A percentile compares a stretch with the other conserved stretches of the same genome.
phyloP scores from a whole-genome alignment of 805 yeast species.

The Blastobotrys robertii region DNA sequence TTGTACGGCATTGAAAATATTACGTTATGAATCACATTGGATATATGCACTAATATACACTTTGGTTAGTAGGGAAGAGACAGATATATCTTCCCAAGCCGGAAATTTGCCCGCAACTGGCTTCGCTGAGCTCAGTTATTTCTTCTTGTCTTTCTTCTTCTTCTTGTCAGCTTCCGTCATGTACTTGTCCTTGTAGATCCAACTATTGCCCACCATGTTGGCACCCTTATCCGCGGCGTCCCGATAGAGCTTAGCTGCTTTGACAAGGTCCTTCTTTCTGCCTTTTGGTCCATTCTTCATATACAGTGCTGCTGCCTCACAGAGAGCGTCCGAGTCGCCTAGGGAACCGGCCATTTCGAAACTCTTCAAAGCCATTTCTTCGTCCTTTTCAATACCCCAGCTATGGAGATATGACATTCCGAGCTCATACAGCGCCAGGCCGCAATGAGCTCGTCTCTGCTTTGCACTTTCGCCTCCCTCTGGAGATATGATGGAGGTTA shows the following conservation, averaged over 20 bases:
- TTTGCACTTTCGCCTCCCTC: slow-evolving; percentile 1
- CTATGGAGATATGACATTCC: slow-evolving; percentile 50
- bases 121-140: background rate
- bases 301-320: slow-evolving; percentile 63
- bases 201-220: slow-evolving; percentile 54
- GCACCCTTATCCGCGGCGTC: slow-evolving; percentile 54
- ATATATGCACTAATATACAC: too few relatives aligned
- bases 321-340: slow-evolving; percentile 62
- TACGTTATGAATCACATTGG: too few relatives aligned
- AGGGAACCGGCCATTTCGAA: slow-evolving; percentile 55
- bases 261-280: slow-evolving; percentile 46
- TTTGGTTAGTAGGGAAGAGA: too few relatives aligned
- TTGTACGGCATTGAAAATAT: too few relatives aligned
- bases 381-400: slow-evolving; percentile 47
- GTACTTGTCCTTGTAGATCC: slow-evolving; percentile 70
- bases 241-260: slow-evolving; percentile 65
- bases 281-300: slow-evolving; percentile 39
- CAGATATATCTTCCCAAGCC: too few relatives aligned
- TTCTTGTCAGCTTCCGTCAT: slow-evolving; percentile 21
- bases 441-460: slow-evolving; percentile 19
- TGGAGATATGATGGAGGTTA: background rate
- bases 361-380: slow-evolving; percentile 45
- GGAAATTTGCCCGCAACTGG: too few relatives aligned
- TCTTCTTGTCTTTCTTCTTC: slow-evolving; percentile 10
- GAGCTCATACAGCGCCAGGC: slow-evolving; percentile 45